Evolutionary conservation across 2,329 filamentous ascomycete species (phyloP).

Genomic region (Sporothrix brunneoviolacea): DNA sequence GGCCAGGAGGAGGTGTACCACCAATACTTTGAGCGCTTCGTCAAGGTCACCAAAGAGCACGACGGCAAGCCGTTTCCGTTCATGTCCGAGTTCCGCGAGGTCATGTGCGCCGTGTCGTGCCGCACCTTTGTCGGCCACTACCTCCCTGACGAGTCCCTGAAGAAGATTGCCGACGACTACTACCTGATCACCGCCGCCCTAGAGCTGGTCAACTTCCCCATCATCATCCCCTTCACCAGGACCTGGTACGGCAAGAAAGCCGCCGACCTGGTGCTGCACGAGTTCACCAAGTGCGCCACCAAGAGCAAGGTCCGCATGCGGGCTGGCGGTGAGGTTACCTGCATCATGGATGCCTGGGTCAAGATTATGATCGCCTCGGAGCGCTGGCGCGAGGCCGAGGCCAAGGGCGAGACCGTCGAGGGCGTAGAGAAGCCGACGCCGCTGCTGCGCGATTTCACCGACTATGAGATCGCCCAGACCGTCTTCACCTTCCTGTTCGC

Average conservation of each 20-base stretch:
- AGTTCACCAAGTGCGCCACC: slow-evolving; percentile 85
- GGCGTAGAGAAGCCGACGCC: slow-evolving; percentile 73
- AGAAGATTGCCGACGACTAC: slow-evolving; percentile 94
- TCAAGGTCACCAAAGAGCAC: slow-evolving; percentile 66
- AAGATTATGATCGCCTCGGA: slow-evolving; percentile 81
- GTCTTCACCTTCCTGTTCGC: slow-evolving; percentile 96
- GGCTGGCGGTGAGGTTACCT: slow-evolving; percentile 76
- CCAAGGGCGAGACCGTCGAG: slow-evolving; percentile 66
- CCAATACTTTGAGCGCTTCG: slow-evolving; percentile 73
- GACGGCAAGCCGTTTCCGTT: slow-evolving; percentile 72
- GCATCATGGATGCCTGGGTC: slow-evolving; percentile 95
- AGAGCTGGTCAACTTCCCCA: slow-evolving; percentile 96
- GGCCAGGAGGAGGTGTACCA: slow-evolving; percentile 90
- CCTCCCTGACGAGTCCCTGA: slow-evolving; percentile 81
- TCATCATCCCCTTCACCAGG: slow-evolving; percentile 91
- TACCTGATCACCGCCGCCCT: slow-evolving; percentile 93
- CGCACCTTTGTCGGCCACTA: slow-evolving; percentile 97
- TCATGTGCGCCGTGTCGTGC: slow-evolving; percentile 92
- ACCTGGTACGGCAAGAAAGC: slow-evolving; percentile 97
- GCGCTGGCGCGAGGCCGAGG: slow-evolving; percentile 71
- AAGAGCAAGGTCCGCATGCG: slow-evolving; percentile 92
- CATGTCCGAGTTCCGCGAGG: slow-evolving; percentile 86
- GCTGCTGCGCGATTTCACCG: slow-evolving; percentile 76
- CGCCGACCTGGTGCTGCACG: slow-evolving; percentile 80
- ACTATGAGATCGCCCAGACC: slow-evolving; percentile 88